Percentiles rank a stretch among this genome's conserved stretches.
phyloP scores from a whole-genome alignment of 1,284 basidiomycete genomes.

The Moesziomyces globuligerus region DNA sequence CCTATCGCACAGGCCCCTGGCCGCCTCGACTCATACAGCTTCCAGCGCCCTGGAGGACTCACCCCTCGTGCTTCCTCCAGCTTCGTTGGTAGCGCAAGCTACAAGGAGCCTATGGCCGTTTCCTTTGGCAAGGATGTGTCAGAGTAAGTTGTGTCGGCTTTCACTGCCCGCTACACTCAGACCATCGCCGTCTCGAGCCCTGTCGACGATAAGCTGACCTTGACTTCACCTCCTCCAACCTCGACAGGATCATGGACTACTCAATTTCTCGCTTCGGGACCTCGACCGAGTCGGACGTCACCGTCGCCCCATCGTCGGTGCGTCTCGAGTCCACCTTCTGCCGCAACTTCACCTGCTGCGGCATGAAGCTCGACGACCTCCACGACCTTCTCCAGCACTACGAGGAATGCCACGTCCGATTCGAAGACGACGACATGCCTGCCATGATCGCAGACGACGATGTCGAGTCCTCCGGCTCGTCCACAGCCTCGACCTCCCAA shows the following conservation, averaged over 20 bases:
- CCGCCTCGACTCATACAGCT: constrained; percentile 42
- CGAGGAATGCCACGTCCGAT: constrained; percentile 65
- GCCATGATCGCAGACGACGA: constrained; percentile 61
- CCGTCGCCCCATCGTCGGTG: constrained; percentile 60
- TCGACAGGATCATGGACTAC: constrained; percentile 62
- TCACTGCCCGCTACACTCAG: not conserved
- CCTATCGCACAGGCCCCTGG: constrained; percentile 40
- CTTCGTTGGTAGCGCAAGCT: constrained; percentile 56
- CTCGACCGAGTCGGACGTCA: constrained; percentile 62
- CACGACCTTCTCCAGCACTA: constrained; percentile 67
- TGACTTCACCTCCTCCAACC: not conserved
- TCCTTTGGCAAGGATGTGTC: constrained; percentile 64
- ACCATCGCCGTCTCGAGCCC: not conserved
- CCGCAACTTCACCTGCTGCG: constrained; percentile 66
- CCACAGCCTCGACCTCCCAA: constrained; percentile 52
- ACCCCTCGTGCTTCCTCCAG: constrained; percentile 46
- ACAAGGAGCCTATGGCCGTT: constrained; percentile 62
- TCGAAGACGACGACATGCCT: constrained; percentile 64
- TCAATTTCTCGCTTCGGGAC: constrained; percentile 61
- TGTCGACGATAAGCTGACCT: not conserved
- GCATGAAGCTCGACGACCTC: constrained; percentile 61
- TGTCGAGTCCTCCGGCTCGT: constrained; percentile 51
- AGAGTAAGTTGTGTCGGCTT: constrained; percentile 48
- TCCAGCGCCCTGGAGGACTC: constrained; percentile 44
- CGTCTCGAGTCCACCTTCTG: constrained; percentile 66